Evolutionary conservation across 352 stramenopile genomes (phyloP).

Genomic region (Phytophthora citrophthora): DNA sequence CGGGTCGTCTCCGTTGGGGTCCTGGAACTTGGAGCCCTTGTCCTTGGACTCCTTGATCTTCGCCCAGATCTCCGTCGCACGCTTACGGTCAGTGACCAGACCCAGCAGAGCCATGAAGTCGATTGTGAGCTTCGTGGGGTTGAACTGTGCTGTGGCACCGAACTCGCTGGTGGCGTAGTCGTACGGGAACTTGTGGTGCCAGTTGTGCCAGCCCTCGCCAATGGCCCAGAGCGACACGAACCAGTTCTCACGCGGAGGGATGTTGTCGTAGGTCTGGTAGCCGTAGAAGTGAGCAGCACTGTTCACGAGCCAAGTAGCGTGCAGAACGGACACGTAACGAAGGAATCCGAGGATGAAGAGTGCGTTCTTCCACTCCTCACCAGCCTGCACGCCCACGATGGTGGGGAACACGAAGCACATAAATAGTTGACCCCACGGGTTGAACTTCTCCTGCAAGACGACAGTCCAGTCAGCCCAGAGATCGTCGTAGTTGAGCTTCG

Average conservation of each 20-base stretch:
- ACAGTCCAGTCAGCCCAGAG: slow-evolving; percentile 96
- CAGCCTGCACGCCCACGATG: slow-evolving; percentile 84
- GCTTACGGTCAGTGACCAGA: slow-evolving; percentile 95
- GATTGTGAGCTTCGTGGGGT: slow-evolving; percentile 98
- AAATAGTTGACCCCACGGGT: slow-evolving; percentile 97
- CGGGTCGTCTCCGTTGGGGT: slow-evolving; percentile 66
- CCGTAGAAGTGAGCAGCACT: slow-evolving; percentile 98
- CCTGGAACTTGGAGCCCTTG: slow-evolving; percentile 47
- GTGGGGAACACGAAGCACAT: slow-evolving; percentile 98
- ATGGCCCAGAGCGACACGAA: slow-evolving; percentile 96
- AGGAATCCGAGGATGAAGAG: slow-evolving; percentile 96
- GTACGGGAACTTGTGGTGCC: slow-evolving; percentile 99
- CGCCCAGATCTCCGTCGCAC: slow-evolving; percentile 93
- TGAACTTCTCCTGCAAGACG: slow-evolving; percentile 95
- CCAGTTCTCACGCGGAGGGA: slow-evolving; percentile 97
- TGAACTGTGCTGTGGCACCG: slow-evolving; percentile 96
- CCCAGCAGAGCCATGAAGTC: slow-evolving; percentile 92
- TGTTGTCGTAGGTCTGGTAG: slow-evolving; percentile 97
- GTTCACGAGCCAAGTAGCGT: slow-evolving; percentile 99
- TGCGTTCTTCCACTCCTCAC: slow-evolving; percentile 95
- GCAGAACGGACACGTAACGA: slow-evolving; percentile 94
- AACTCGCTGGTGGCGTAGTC: slow-evolving; percentile 98
- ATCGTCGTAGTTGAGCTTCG: slow-evolving; percentile 97
- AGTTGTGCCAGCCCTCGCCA: slow-evolving; percentile 99
- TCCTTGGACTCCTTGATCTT: slow-evolving; percentile 85